phyloP scores from a whole-genome alignment of 208 protist species.

The Naegleria fowleri region DNA sequence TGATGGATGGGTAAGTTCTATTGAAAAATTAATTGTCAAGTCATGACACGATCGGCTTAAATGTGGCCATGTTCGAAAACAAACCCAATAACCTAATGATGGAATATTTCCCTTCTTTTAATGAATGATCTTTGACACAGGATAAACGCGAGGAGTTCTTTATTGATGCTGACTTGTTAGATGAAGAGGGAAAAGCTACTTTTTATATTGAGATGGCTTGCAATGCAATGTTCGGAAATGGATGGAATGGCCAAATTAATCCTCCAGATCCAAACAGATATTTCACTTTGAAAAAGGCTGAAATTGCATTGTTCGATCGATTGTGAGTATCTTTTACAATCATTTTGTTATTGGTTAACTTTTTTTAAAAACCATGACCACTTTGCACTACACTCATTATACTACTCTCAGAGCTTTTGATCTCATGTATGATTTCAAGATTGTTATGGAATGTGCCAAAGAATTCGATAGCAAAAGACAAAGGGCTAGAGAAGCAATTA shows the following conservation, averaged over 20 bases:
- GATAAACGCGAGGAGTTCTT: neutral
- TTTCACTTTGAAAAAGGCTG: neutral
- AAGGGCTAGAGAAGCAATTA: slow-evolving; percentile 39
- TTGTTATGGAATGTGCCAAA: slow-evolving; percentile 44
- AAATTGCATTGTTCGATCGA: slow-evolving; percentile 41
- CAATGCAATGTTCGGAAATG: slow-evolving; percentile 41
- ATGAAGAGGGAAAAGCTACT: neutral
- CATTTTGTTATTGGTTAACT: too few species aligned
- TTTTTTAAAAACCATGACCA: too few species aligned
- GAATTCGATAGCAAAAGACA: slow-evolving; percentile 24
- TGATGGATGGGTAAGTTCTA: neutral
- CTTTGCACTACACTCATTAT: too few species aligned
- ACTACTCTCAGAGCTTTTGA: slow-evolving; percentile 37
- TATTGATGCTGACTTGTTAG: neutral
- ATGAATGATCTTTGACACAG: too few species aligned
- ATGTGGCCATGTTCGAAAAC: too few species aligned
- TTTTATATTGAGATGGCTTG: slow-evolving; percentile 53
- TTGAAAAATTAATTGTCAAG: too few species aligned
- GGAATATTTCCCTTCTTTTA: too few species aligned
- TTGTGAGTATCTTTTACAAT: neutral
- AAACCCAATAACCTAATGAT: too few species aligned
- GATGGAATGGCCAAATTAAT: neutral
- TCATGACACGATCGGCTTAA: too few species aligned
- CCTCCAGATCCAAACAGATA: neutral
- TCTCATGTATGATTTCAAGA: slow-evolving; percentile 40